Base-by-base conservation (phyloP, 495 filamentous ascomycete species). In the Hypoxylon trugodes region DNA sequence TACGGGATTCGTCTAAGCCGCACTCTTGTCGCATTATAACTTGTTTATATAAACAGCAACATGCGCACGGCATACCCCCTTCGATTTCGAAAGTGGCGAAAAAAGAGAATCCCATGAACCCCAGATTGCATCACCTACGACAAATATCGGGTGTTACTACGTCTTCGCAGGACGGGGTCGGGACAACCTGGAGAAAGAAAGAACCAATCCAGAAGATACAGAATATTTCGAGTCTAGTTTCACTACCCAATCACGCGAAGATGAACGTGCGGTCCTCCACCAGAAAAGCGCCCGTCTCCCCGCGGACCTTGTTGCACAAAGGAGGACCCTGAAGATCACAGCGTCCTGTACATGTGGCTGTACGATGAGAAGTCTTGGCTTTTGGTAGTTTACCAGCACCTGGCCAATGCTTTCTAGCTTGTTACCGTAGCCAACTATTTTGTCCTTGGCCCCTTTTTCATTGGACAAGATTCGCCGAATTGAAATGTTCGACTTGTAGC, bases 301-400 rank as follows among this genome's bases (percentile, higher is more conserved):
- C 64, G 64, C 64, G 47, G 47, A 59, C 38, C 37, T 61, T 37
- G 64, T 67, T 35, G 48, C 58, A 67, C 64, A 61, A n/a, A 58
- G 52, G 41, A 59, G 53, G 64, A 67, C 64, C 64, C 64, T 67
- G 64, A 67, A 67, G 64, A 67, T 67, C 64, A 67, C 53, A 32
- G 48, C 58, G 35, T 58, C 64, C 47, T 61, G 57, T 61, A 67
- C 61, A 65, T 61, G 63, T 67, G 58, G 57, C 58, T 67, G 64
- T 62, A 67, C 64, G 64, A 67, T 67, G 64, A 18, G 57, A 25
- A 28, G 64, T 62, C 64, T 62, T 67, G 64, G 58, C 64, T 19
- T 49, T 59, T n/a, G n/a, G 45, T n/a, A 59, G 35, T 59, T 40
- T 41, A 54, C 41, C 24, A 36, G 53, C 26, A 49, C 64, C 40